Conservation (phyloP, 257 asterid genomes). For the Scutellaria minor region DNA sequence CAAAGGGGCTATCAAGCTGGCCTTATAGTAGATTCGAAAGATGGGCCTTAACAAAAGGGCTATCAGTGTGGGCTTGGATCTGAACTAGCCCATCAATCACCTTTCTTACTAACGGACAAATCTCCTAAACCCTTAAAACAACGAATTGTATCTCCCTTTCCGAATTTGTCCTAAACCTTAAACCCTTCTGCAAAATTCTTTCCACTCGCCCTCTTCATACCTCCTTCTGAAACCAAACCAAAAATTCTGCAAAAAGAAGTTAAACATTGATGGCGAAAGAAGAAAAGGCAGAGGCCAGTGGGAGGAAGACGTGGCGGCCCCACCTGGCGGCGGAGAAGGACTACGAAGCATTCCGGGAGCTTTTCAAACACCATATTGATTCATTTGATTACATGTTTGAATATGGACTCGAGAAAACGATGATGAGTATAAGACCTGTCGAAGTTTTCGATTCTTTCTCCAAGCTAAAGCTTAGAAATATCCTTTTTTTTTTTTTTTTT, state of each 20-base stretch:
- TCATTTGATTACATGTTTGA: constrained; percentile 82
- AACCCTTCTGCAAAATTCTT: neutral
- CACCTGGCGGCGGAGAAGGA: constrained; percentile 71
- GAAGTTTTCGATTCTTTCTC: constrained; percentile 57
- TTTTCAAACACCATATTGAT: constrained; percentile 77
- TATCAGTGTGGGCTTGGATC: too few relatives aligned
- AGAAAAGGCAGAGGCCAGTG: neutral
- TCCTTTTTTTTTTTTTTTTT: constrained; percentile 62
- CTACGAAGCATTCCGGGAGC: constrained; percentile 60
- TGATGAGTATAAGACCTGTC: constrained; percentile 61
- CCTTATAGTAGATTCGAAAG: too few relatives aligned
- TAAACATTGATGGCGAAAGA: neutral
- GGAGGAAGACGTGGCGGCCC: constrained; percentile 49
- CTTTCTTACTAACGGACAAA: neutral
- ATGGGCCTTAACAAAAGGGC: neutral
- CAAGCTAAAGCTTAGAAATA: constrained; percentile 69
- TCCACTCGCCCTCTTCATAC: neutral
- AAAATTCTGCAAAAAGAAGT: neutral
- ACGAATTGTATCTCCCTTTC: neutral
- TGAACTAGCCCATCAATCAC: too few relatives aligned
- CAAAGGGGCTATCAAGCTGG: neutral
- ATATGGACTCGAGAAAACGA: constrained; percentile 61
- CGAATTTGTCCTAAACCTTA: neutral
- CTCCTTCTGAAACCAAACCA: neutral
- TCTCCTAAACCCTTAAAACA: neutral